phyloP scores from a whole-genome alignment of 495 filamentous ascomycete species.

The Venustampulla echinocandica region DNA sequence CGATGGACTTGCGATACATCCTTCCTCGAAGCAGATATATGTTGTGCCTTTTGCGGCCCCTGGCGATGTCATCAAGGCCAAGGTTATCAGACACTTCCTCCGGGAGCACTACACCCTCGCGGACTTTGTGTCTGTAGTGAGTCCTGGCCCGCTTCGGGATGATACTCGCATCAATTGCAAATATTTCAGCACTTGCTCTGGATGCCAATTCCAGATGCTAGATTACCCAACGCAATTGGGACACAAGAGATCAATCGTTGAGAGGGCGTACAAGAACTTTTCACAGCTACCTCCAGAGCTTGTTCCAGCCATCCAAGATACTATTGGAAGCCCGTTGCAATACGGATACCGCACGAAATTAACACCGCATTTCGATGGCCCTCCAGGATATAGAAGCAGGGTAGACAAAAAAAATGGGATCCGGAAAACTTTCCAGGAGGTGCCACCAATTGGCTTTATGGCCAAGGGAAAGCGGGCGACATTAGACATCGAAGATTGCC shows the following conservation, averaged over 20 bases:
- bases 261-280: conserved; percentile 89
- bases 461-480: conserved; percentile 61
- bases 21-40: conserved; percentile 63
- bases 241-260: conserved; percentile 77
- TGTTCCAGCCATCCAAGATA: conserved; percentile 69
- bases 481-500: conserved; percentile 95
- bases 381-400: conserved; percentile 35
- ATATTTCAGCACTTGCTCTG: conserved; percentile 82
- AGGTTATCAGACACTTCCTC: conserved; percentile 61
- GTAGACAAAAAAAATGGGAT: conserved; percentile 32
- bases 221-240: conserved; percentile 76
- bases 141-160: conserved; percentile 65
- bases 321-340: conserved; percentile 79
- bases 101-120: conserved; percentile 56
- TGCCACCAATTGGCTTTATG: conserved; percentile 87
- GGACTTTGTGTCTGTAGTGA: conserved; percentile 71
- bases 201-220: conserved; percentile 97
- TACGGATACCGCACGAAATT: conserved; percentile 95
- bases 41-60: conserved; percentile 85
- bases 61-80: conserved; percentile 71
- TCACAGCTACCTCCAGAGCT: conserved; percentile 67
- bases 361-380: conserved; percentile 86
- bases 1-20: conserved; percentile 66
- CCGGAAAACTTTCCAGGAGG: conserved; percentile 35
- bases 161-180: conserved; percentile 67